Base-by-base conservation (phyloP, 2,329 filamentous ascomycete genomes). In the Botryotinia calthae region DNA sequence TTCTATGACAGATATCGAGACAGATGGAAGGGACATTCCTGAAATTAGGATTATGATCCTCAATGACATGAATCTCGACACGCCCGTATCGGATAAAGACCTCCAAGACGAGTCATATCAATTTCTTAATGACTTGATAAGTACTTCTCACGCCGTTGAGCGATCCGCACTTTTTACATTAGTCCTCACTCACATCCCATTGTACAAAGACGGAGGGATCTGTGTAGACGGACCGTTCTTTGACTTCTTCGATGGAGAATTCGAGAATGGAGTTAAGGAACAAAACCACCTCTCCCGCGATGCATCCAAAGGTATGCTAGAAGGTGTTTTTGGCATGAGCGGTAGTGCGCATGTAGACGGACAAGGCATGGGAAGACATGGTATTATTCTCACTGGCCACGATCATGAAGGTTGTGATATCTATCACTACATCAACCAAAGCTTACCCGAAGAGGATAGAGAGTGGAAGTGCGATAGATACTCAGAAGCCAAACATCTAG, bases 331-430 rank as follows among this genome's bases (percentile, higher is more conserved):
- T 76, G 94, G 94, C 18, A 89, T 96, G 82, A 93, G 85, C 78
- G 88, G 87, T 9, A 87, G 93, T 75, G 78, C 83, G 1, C 81
- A 84, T 44, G 91, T 88, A 0, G 84, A 88, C 0, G 89, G 85
- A 0, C 80, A 82, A 18, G 94, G 94, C 1, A 83, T 84, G 69
- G 93, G 94, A 1, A 86, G 93, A 25, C 87, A 85, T 14, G 95
- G 95, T 0, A 83, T 98, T 9, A 90, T 99, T 40, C 83, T 99
- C 56, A 98, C 95, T 66, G 96, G 96, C 0, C 96, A 99, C 81
- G 96, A 99, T 80, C 96, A 99, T 81, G 93, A 93, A 77, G 96
- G 96, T 10, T 99, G 96, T 80, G 94, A 98, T 82, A 92, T 91
- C 12, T 91, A 92, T 79, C 96, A 99, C 84, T 95, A 88, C 79